These are phyloP conservation scores for Penicillium sp. DNA, from an alignment of 2,329 filamentous ascomycete genomes.

Conservation along the genomic window DNA sequence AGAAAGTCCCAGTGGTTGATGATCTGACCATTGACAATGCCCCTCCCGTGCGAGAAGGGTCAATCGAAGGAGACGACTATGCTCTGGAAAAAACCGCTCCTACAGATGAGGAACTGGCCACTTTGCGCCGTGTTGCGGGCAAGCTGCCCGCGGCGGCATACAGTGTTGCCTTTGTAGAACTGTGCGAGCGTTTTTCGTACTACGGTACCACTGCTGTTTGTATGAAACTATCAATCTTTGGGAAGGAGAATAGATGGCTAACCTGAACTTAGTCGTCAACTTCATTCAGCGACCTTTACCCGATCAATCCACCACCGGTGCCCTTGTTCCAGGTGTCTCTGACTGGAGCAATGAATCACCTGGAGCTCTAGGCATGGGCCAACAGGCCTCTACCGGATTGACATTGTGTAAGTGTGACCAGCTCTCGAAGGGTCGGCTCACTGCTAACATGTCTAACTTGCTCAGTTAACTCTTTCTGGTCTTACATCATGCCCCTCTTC, in stretches of 20 bases:
- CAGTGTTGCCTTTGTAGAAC: slow-evolving; percentile 68
- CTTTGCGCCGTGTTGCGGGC: slow-evolving; percentile 36
- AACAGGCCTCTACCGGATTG: slow-evolving; percentile 53
- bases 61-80: slow-evolving; percentile 5
- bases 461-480: slow-evolving; percentile 59
- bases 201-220: slow-evolving; percentile 69
- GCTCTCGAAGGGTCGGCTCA: too few species aligned
- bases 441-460: background rate
- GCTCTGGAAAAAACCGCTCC: slow-evolving; percentile 19
- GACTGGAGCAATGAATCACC: slow-evolving; percentile 28
- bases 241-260: background rate
- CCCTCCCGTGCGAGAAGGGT: background rate
- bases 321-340: slow-evolving; percentile 14
- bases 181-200: slow-evolving; percentile 75
- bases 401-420: slow-evolving; percentile 43
- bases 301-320: slow-evolving; percentile 53
- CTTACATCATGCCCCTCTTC: slow-evolving; percentile 58
- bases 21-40: slow-evolving; percentile 13
- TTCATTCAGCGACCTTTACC: slow-evolving; percentile 60
- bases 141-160: slow-evolving; percentile 63
- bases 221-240: slow-evolving; percentile 34
- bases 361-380: slow-evolving; percentile 59
- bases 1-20: slow-evolving; percentile 7
- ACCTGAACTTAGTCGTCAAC: slow-evolving; percentile 52
- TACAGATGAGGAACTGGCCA: slow-evolving; percentile 34